These are phyloP conservation scores for Didymella glomerata DNA, from an alignment of 2,329 filamentous ascomycete species.

Conservation along the genomic window DNA sequence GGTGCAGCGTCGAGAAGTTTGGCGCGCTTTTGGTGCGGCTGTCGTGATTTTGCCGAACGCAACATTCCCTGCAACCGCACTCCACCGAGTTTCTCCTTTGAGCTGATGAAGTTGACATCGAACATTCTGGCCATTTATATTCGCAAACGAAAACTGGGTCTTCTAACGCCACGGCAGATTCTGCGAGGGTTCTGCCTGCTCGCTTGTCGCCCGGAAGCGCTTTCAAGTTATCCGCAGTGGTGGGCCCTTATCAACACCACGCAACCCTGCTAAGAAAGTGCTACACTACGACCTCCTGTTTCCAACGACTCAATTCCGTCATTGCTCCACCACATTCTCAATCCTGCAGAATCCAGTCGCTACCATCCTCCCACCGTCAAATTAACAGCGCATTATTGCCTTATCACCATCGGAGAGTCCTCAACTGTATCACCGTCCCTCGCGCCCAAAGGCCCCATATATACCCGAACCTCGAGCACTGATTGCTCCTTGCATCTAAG, in stretches of 20 bases:
- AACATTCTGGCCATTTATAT: conserved; percentile 44
- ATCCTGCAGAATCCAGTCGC: conserved; percentile 4
- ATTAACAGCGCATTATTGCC: background rate
- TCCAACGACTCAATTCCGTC: conserved; percentile 17
- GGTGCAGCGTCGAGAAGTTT: conserved; percentile 26
- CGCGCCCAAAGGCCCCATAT: conserved; percentile 27
- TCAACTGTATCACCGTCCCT: conserved; percentile 7
- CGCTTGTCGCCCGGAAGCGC: conserved; percentile 24
- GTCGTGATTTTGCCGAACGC: conserved; percentile 29
- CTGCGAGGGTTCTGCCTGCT: conserved; percentile 24
- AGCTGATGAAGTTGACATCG: conserved; percentile 38
- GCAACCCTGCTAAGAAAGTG: conserved; percentile 22
- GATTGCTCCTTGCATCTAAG: conserved; percentile 28
- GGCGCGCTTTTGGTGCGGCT: conserved; percentile 27
- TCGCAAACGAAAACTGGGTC: conserved; percentile 37
- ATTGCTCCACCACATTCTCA: conserved; percentile 8
- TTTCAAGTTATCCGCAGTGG: conserved; percentile 26
- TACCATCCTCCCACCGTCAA: background rate
- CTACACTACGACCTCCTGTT: conserved; percentile 18
- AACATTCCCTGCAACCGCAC: conserved; percentile 32
- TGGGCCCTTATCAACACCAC: conserved; percentile 31
- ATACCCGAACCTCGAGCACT: conserved; percentile 30
- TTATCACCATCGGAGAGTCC: conserved; percentile 15
- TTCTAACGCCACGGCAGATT: conserved; percentile 27
- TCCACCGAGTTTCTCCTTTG: conserved; percentile 37